phyloP scores from a whole-genome alignment of 2,329 filamentous ascomycete genomes.

The Diplocarpon mali region DNA sequence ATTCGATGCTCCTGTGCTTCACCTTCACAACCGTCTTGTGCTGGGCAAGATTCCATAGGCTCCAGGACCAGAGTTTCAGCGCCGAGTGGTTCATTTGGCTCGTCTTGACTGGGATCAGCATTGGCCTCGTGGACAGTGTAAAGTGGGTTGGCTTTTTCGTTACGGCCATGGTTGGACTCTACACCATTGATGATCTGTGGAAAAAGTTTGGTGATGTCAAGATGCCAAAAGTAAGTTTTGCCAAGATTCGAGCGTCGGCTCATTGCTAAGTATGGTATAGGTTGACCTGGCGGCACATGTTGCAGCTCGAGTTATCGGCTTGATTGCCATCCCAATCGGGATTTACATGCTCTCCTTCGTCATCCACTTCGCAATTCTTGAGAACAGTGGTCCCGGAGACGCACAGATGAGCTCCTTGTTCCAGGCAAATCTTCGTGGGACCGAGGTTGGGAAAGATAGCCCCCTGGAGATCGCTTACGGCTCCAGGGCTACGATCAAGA shows the following conservation, averaged over 20 bases:
- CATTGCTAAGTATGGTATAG: slow-evolving; percentile 25
- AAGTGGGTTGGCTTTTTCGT: slow-evolving; percentile 97
- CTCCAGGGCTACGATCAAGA: slow-evolving; percentile 88
- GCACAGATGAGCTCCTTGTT: slow-evolving; percentile 99
- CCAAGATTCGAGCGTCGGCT: neutral
- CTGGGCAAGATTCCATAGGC: slow-evolving; percentile 92
- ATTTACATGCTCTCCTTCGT: slow-evolving; percentile 97
- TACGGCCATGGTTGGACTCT: slow-evolving; percentile 86
- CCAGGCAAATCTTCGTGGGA: slow-evolving; percentile 90
- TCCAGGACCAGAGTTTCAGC: slow-evolving; percentile 77
- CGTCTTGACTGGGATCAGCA: slow-evolving; percentile 84
- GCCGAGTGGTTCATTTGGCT: slow-evolving; percentile 93
- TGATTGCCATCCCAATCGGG: slow-evolving; percentile 79
- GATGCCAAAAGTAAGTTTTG: slow-evolving; percentile 62
- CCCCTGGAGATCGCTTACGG: slow-evolving; percentile 85
- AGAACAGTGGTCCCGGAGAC: slow-evolving; percentile 89
- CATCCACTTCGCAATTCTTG: slow-evolving; percentile 85
- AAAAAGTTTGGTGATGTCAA: slow-evolving; percentile 91
- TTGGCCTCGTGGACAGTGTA: slow-evolving; percentile 96
- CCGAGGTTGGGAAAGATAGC: slow-evolving; percentile 87
- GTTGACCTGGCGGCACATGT: slow-evolving; percentile 67
- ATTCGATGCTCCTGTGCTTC: slow-evolving; percentile 97
- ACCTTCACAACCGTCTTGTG: slow-evolving; percentile 96
- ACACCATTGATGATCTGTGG: slow-evolving; percentile 95
- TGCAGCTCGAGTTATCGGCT: slow-evolving; percentile 65